Evolutionary conservation across 2,329 filamentous ascomycete species (phyloP).

Genomic region (Calycina herbarum): DNA sequence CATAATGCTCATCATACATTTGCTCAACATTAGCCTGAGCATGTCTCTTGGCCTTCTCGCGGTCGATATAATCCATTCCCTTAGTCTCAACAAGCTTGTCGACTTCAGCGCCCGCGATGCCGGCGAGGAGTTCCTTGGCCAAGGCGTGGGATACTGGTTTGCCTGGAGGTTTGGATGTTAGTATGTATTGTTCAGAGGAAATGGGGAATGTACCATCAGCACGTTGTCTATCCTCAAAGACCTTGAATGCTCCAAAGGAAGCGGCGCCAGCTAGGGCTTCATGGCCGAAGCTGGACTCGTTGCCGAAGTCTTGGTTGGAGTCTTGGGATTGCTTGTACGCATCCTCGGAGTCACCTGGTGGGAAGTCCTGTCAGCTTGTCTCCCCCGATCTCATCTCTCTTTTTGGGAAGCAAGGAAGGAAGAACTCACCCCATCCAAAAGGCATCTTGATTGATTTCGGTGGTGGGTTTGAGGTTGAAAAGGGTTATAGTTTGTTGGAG

Average conservation of each 20-base stretch:
- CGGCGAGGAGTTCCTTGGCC: conserved; percentile 75
- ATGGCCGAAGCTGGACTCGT: conserved; percentile 67
- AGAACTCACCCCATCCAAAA: conserved; percentile 33
- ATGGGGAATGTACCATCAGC: conserved; percentile 54
- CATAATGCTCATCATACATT: conserved; percentile 65
- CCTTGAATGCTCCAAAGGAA: conserved; percentile 77
- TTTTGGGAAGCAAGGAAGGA: not conserved
- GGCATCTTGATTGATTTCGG: conserved; percentile 30
- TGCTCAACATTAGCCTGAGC: conserved; percentile 58
- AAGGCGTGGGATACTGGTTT: conserved; percentile 70
- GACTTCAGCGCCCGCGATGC: conserved; percentile 71
- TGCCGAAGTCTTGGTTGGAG: conserved; percentile 44
- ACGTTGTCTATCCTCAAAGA: conserved; percentile 75
- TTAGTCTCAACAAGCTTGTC: conserved; percentile 75
- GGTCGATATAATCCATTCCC: conserved; percentile 61
- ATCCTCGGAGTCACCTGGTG: conserved; percentile 44
- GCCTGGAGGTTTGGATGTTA: conserved; percentile 45
- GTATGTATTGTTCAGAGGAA: not conserved
- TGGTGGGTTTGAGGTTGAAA: conserved; percentile 8
- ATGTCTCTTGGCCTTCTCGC: conserved; percentile 57
- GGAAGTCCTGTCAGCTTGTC: not conserved
- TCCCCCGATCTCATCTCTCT: not conserved
- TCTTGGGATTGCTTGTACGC: conserved; percentile 48
- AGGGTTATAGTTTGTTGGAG: conserved; percentile 8
- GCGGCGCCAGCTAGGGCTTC: conserved; percentile 75